phyloP scores from a whole-genome alignment of 2,329 filamentous ascomycete species.

The Colletotrichum lindemuthianum region DNA sequence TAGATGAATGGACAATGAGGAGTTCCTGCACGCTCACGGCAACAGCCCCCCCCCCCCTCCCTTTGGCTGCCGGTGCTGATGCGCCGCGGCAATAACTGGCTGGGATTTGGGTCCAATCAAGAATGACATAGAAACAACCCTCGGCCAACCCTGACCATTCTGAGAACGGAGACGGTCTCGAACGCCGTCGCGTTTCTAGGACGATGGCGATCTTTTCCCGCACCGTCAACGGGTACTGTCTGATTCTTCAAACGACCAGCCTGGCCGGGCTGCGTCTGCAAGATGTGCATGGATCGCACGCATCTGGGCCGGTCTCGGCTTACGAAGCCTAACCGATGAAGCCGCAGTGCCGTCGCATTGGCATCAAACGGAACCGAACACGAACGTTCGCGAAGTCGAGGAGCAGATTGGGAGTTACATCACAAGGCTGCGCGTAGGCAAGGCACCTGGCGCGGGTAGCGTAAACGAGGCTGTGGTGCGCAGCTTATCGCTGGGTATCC shows the following conservation, averaged over 20 bases:
- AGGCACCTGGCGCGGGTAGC: too few species aligned
- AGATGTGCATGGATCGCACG: constrained; percentile 1
- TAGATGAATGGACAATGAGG: constrained; percentile 23
- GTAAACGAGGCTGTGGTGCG: constrained; percentile 15
- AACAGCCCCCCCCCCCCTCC: constrained; percentile 10
- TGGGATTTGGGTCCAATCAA: constrained; percentile 19
- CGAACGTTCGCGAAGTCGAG: background rate
- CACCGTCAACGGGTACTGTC: constrained; percentile 1
- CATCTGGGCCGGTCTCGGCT: constrained; percentile 17
- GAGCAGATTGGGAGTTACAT: background rate
- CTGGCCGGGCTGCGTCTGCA: background rate
- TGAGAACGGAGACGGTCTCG: constrained; percentile 10
- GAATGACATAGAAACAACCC: background rate
- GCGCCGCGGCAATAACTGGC: constrained; percentile 19
- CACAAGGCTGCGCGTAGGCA: constrained; percentile 1
- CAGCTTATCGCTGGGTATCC: constrained; percentile 24
- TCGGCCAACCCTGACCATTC: constrained; percentile 14
- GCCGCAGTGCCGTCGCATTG: background rate
- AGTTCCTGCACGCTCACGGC: constrained; percentile 25
- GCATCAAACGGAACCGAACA: constrained; percentile 14
- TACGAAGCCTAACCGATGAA: constrained; percentile 3
- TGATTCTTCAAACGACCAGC: constrained; percentile 7
- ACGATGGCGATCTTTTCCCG: constrained; percentile 10
- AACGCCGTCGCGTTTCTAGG: background rate
- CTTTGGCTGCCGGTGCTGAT: constrained; percentile 25